These are phyloP conservation scores for Astragalus membranaceus DNA, from an alignment of 306 rosid species.

Conservation along the genomic window DNA sequence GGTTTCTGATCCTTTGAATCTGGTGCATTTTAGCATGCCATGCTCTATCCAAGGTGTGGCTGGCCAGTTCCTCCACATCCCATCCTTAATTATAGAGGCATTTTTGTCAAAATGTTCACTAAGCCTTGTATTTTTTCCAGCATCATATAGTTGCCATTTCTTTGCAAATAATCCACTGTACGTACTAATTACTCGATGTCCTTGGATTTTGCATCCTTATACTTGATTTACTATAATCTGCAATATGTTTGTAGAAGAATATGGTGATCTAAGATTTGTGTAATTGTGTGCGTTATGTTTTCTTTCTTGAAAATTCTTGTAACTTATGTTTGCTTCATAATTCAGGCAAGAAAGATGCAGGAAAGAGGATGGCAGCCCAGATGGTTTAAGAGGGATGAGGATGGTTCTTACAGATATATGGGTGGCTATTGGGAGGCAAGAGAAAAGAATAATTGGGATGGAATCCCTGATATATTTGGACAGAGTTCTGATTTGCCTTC, in stretches of 20 bases:
- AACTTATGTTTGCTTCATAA: conserved; percentile 7
- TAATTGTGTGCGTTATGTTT: neutral
- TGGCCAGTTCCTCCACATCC: neutral
- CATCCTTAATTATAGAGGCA: neutral
- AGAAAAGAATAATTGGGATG: conserved; percentile 69
- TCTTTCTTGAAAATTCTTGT: neutral
- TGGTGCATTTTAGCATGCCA: neutral
- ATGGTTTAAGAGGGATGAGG: conserved; percentile 86
- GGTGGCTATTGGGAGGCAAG: conserved; percentile 97
- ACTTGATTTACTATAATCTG: neutral
- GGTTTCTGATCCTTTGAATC: neutral
- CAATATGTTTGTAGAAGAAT: neutral
- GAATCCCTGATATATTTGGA: conserved; percentile 77
- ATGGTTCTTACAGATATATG: conserved; percentile 70
- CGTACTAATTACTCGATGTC: neutral
- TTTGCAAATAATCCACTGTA: neutral
- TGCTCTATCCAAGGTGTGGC: neutral
- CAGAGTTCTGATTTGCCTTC: conserved; percentile 58
- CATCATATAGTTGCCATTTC: neutral
- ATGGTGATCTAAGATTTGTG: neutral
- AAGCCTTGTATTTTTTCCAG: neutral
- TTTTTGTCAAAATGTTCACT: neutral
- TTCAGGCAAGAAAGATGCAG: conserved; percentile 94
- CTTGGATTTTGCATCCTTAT: neutral
- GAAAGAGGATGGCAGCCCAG: conserved; percentile 99